Percentiles rank a stretch among this genome's conserved stretches.
Evolutionary conservation across 441 rosid species (phyloP).

Genomic region (Theobroma grandiflorum): DNA sequence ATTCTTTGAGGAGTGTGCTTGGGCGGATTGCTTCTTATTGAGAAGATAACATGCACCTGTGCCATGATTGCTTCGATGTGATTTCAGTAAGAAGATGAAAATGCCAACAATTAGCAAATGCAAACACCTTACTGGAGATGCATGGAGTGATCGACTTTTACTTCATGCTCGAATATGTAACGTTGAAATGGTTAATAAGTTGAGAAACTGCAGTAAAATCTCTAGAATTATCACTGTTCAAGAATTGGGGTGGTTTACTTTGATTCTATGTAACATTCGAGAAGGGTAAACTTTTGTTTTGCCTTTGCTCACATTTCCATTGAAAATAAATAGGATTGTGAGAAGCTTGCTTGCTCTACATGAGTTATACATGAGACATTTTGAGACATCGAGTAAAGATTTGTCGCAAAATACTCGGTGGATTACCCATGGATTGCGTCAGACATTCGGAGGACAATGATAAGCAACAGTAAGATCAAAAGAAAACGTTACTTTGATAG

Average conservation of each 20-base stretch:
- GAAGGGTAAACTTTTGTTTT: neutral
- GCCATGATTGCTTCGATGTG: neutral
- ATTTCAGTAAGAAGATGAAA: constrained; percentile 10
- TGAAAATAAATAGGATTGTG: neutral
- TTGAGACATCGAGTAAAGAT: neutral
- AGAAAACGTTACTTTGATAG: neutral
- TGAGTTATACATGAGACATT: neutral
- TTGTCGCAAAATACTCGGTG: neutral
- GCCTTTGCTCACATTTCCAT: neutral
- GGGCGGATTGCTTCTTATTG: constrained; percentile 37
- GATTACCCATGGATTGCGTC: neutral
- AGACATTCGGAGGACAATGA: neutral
- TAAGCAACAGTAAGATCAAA: neutral
- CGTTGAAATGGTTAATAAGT: neutral
- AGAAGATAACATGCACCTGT: constrained; percentile 14
- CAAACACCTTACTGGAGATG: neutral
- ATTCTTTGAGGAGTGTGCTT: constrained; percentile 43
- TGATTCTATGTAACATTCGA: neutral
- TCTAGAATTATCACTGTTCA: neutral
- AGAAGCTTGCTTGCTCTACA: neutral
- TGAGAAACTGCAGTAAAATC: neutral
- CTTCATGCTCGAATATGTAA: neutral
- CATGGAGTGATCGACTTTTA: neutral
- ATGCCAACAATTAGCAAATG: neutral
- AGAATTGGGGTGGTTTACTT: neutral